Conservation (phyloP, 2,329 filamentous ascomycete species). For the Pestalotiopsis sp. region DNA sequence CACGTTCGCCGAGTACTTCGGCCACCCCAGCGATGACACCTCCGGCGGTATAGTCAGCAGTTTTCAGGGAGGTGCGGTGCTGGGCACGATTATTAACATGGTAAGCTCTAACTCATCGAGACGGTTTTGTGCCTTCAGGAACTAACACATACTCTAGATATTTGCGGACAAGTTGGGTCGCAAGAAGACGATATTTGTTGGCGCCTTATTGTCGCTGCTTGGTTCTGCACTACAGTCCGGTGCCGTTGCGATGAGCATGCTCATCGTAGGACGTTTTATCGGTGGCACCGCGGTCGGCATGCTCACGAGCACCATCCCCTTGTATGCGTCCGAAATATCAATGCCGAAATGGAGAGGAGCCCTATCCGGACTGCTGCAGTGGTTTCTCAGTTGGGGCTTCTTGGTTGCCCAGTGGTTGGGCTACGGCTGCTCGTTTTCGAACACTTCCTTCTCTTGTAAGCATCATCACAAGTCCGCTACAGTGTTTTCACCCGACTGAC, state of each 20-base stretch:
- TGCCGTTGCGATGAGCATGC: not conserved
- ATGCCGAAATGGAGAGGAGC: slow-evolving; percentile 6
- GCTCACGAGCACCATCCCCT: slow-evolving; percentile 1
- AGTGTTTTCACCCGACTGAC: not conserved
- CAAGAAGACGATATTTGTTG: slow-evolving; percentile 4
- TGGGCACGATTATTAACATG: slow-evolving; percentile 9
- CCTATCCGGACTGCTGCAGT: not conserved
- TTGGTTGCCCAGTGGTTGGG: slow-evolving; percentile 3
- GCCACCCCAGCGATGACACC: not conserved
- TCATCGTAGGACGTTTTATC: not conserved
- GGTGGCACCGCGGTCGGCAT: not conserved
- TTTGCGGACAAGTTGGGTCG: not conserved
- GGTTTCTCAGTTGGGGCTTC: slow-evolving; percentile 11
- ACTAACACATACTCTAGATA: not conserved
- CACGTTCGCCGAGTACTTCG: not conserved
- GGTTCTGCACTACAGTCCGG: slow-evolving; percentile 1
- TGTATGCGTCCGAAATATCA: slow-evolving; percentile 6
- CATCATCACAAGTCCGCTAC: not conserved
- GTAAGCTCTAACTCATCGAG: not conserved
- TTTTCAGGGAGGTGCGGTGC: slow-evolving; percentile 7
- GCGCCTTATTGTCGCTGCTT: not conserved
- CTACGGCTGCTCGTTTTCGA: slow-evolving; percentile 8
- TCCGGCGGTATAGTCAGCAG: not conserved
- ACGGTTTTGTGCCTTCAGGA: not conserved
- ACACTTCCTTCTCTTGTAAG: slow-evolving; percentile 4